Base-by-base conservation (phyloP, 129 eudicot species). In the Pulicaria dysenterica region DNA sequence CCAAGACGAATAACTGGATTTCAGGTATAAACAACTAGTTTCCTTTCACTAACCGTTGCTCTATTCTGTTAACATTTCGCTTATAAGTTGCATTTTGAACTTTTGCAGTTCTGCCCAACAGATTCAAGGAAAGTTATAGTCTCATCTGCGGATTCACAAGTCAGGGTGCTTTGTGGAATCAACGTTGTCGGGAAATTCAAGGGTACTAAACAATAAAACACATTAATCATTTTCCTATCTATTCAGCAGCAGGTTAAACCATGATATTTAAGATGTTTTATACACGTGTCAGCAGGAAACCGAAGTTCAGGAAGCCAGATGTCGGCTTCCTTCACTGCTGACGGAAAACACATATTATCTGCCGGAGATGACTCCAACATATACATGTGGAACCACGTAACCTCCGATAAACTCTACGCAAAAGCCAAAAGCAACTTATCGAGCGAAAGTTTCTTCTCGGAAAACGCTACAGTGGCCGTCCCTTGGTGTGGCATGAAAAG, bases 91-190 rank as follows among this genome's bases (percentile, higher is more conserved):
- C 54, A 14, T 15, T 44, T 67, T 73, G 41, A 13, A 16, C 57
- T 73, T 9, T 70, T 17, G 31, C 86, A 92, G 88, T 89, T 81
- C 51, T 89, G 86, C 73, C 98, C 98, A 37, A 75, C 85, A 15
- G 90, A 92, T 63, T 50, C 83, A 41, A 79, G 79, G 58, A 85
- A 86, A 82, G 89, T 89, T 38, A 77, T 92, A 81, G 98, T 89
- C 31, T 86, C 91, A 44, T 92, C 94, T 17, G 96, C 96, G 19
- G 96, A 92, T 70, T 83, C 96, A 46, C 91, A 83, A 74, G 86
- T 92, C 44, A 82, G 96, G 53, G 84, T 92, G 40, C 86, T 92
- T 53, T 72, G 80, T 45, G 91, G 96, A 46, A 56, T 83, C 47
- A 82, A 83, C 34, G 64, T 92, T 54, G 78, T 89, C 43, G 77